These are phyloP conservation scores for Leccinum truebloodii DNA, from an alignment of 768 basidiomycete species.

Conservation along the genomic window DNA sequence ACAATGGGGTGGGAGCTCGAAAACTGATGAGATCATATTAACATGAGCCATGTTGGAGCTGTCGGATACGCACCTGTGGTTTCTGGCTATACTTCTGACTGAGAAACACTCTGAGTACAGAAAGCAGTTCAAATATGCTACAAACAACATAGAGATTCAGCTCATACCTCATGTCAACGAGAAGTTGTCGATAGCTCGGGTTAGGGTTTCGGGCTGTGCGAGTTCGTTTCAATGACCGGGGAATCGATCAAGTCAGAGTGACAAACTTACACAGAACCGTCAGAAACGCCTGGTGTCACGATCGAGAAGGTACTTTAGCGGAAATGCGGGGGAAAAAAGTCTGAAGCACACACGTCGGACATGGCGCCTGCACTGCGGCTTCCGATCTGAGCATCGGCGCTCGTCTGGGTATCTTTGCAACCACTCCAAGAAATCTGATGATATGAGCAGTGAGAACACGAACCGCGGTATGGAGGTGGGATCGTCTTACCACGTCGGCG, in stretches of 20 bases:
- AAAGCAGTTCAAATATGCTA: not conserved
- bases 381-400: constrained; percentile 69
- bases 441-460: not conserved
- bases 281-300: constrained; percentile 52
- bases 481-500: constrained; percentile 76
- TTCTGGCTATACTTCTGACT: constrained; percentile 54
- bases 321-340: not conserved
- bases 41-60: not conserved
- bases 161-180: constrained; percentile 44
- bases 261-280: constrained; percentile 46
- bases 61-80: constrained; percentile 42
- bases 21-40: constrained; percentile 32
- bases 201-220: constrained; percentile 43
- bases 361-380: constrained; percentile 76
- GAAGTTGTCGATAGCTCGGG: constrained; percentile 55
- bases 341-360: constrained; percentile 58
- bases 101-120: constrained; percentile 38
- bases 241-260: not conserved
- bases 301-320: not conserved
- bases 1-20: constrained; percentile 47
- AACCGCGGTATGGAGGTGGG: not conserved
- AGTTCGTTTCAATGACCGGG: not conserved
- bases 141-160: not conserved
- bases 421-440: constrained; percentile 81
- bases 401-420: constrained; percentile 81